Percentiles rank a stretch among this genome's conserved stretches.
phyloP scores from a whole-genome alignment of 1,284 basidiomycete genomes.

The Microbotryum lychnidis-dioicae region DNA sequence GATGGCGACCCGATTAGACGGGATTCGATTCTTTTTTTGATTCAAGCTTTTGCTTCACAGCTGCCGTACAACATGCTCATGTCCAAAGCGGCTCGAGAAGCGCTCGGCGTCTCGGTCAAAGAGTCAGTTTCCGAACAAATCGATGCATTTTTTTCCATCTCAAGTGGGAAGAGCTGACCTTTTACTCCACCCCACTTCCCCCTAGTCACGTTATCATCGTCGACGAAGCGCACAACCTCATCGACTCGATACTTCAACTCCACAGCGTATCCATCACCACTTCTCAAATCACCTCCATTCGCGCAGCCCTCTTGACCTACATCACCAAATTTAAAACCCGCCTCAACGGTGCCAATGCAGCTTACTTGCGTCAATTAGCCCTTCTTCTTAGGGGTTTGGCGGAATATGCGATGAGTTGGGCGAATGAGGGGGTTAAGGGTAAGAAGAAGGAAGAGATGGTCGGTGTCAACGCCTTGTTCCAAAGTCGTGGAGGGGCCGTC shows the following conservation, averaged over 20 bases:
- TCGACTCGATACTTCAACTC: slow-evolving; percentile 67
- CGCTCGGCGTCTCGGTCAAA: slow-evolving; percentile 72
- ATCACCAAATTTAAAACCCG: slow-evolving; percentile 66
- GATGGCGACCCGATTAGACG: neutral
- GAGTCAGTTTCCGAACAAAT: slow-evolving; percentile 43
- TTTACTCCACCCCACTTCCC: neutral
- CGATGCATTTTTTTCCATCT: neutral
- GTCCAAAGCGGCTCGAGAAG: slow-evolving; percentile 73
- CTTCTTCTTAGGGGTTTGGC: slow-evolving; percentile 60
- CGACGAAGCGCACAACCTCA: slow-evolving; percentile 82
- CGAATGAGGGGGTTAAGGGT: slow-evolving; percentile 31
- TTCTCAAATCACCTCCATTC: slow-evolving; percentile 52
- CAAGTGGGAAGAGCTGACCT: slow-evolving; percentile 9
- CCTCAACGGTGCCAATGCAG: slow-evolving; percentile 62
- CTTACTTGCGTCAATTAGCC: slow-evolving; percentile 74
- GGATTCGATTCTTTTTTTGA: neutral
- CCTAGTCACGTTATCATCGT: slow-evolving; percentile 65
- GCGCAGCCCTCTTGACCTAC: slow-evolving; percentile 66
- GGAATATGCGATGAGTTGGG: slow-evolving; percentile 49
- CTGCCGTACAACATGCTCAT: slow-evolving; percentile 90
- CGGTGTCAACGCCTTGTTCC: slow-evolving; percentile 54
- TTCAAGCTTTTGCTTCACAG: slow-evolving; percentile 39
- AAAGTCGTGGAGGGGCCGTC: slow-evolving; percentile 52
- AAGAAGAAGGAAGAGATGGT: slow-evolving; percentile 51
- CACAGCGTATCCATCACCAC: slow-evolving; percentile 62